These are phyloP conservation scores for Brassica nigra DNA, from an alignment of 345 rosid species.

Conservation along the genomic window DNA sequence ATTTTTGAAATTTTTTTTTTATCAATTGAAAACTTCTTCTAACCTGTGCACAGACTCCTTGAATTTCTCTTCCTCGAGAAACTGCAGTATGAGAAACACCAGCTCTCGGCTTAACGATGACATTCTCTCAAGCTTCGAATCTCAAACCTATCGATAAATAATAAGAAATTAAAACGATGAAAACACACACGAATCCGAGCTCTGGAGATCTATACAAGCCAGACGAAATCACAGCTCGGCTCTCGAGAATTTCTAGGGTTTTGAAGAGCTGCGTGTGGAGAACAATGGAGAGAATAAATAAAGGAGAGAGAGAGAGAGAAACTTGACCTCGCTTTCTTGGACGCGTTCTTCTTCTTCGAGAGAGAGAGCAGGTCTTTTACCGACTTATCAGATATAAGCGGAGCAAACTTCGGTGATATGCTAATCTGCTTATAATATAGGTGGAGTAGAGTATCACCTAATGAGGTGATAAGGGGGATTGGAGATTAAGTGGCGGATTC, in stretches of 20 bases:
- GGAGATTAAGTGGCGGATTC: conserved; percentile 36
- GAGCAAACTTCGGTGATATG: conserved; percentile 8
- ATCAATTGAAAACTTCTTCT: not conserved
- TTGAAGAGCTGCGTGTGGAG: conserved; percentile 56
- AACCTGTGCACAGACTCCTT: conserved; percentile 89
- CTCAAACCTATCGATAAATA: conserved; percentile 18
- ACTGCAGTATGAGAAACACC: conserved; percentile 93
- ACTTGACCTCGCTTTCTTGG: conserved; percentile 84
- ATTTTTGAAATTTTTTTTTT: not conserved
- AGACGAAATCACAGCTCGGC: conserved; percentile 31
- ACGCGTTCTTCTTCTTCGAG: conserved; percentile 69
- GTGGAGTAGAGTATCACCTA: rapidly evolving
- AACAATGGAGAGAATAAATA: conserved; percentile 35
- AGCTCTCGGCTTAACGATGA: conserved; percentile 84
- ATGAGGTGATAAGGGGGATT: not conserved
- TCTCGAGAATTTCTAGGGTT: conserved; percentile 86
- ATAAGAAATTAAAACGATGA: not conserved
- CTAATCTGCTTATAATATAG: rapidly evolving
- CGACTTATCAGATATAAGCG: conserved; percentile 53
- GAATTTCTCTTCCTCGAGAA: conserved; percentile 89
- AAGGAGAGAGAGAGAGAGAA: conserved; percentile 34
- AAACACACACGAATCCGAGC: conserved; percentile 17
- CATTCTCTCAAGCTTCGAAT: conserved; percentile 42
- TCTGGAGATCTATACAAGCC: conserved; percentile 1
- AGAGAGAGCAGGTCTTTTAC: conserved; percentile 47